Percentiles rank a stretch among this genome's conserved stretches.
Evolutionary conservation across 2,329 filamentous ascomycete genomes (phyloP).

Genomic region (Pseudohalonectria lignicola): DNA sequence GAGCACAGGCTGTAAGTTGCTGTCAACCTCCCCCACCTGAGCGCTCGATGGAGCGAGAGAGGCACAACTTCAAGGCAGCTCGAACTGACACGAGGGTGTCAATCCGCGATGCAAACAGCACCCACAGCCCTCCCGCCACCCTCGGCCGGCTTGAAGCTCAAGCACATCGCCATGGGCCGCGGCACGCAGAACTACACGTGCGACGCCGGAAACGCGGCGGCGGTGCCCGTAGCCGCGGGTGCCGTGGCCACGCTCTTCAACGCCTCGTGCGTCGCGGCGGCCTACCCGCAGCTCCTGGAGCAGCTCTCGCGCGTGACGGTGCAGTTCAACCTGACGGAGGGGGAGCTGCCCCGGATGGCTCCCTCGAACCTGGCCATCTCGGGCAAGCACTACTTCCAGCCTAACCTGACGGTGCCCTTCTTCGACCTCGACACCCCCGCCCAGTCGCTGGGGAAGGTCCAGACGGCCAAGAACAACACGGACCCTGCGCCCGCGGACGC

Average conservation of each 20-base stretch:
- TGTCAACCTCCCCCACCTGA: no score
- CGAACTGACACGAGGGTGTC: slow-evolving; percentile 13
- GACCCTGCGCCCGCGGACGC: slow-evolving; percentile 53
- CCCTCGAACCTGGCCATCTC: slow-evolving; percentile 54
- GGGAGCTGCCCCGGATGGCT: slow-evolving; percentile 26
- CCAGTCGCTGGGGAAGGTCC: slow-evolving; percentile 45
- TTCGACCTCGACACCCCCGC: slow-evolving; percentile 62
- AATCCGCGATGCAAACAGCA: slow-evolving; percentile 10
- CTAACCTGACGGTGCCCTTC: slow-evolving; percentile 56
- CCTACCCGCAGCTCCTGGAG: slow-evolving; percentile 55
- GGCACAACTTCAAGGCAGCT: no score
- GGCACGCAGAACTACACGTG: slow-evolving; percentile 96
- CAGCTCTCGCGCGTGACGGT: slow-evolving; percentile 58
- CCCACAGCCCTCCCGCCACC: slow-evolving; percentile 32
- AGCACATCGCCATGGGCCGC: slow-evolving; percentile 75
- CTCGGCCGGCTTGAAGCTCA: slow-evolving; percentile 48
- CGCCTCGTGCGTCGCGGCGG: slow-evolving; percentile 65
- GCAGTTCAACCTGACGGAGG: slow-evolving; percentile 44
- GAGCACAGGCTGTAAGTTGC: slow-evolving; percentile 27
- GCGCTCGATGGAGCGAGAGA: no score
- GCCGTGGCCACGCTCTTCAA: slow-evolving; percentile 83
- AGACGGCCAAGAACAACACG: slow-evolving; percentile 50
- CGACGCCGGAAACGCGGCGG: slow-evolving; percentile 44
- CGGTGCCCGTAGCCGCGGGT: slow-evolving; percentile 54
- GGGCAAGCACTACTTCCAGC: slow-evolving; percentile 71